Base-by-base conservation (phyloP, 805 yeast species). In the Suhomyces sp. region DNA sequence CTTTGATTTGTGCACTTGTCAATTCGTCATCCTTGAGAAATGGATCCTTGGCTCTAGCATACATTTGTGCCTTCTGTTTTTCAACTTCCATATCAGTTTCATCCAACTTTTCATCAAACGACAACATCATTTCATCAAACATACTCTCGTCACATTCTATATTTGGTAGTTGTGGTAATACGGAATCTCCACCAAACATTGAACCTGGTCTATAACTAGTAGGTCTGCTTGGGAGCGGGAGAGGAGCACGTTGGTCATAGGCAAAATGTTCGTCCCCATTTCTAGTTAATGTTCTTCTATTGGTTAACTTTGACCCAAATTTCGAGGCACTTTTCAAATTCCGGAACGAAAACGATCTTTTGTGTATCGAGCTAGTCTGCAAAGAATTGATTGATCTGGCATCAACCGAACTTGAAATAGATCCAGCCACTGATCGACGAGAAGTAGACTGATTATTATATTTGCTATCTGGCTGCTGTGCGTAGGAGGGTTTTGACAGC, bases 11-110 rank as follows among this genome's bases (percentile, higher is more conserved):
- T 31, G 66, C 78, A 31, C 57, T 59, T 1, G 77, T 69, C 52
- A 75, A 64, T 51, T 75, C 79, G 49, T 74, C 79, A 57, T 75
- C 79, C 48, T 62, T 66, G 45, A 74, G 63, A 53, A 75, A 72
- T 15, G 64, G 60, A 43, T 62, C 65, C 22, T 56, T 59, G 12
- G 27, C 10, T 15, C 25, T 13, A 15, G 40, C 24, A 5, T 27
- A 44, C 12, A 17, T 27, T 8, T 22, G 25, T 12, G 47, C 21
- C 17, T 20, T 27, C n/a, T 20, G 27, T 22, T 35, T 25, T 8
- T 27, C 17, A 24, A 39, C 37, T 43, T 41, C 24, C 33, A 2
- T 21, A 33, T 47, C 49, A 17, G 15, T 39, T 21, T 47, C 44
- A 10, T 20, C 24, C 56, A 47, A 27, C 41, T 59, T 59, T 21